Evolutionary conservation across 768 basidiomycete species (phyloP).

Genomic region (Mycena maculata): DNA sequence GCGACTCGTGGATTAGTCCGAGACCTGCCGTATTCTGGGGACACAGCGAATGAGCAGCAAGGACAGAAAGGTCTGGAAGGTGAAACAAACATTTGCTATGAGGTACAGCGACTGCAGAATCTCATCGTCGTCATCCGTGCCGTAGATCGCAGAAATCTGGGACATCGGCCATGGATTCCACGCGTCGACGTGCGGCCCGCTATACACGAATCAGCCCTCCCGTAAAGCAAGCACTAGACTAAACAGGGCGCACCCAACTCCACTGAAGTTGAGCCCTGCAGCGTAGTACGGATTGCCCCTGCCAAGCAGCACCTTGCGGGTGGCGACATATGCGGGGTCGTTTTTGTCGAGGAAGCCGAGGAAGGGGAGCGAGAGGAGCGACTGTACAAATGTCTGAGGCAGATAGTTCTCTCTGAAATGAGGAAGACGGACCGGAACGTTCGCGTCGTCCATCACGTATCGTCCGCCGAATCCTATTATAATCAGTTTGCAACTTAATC

Average conservation of each 20-base stretch:
- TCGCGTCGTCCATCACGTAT: constrained; percentile 89
- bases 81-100: constrained; percentile 71
- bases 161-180: constrained; percentile 91
- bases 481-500: no score
- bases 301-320: constrained; percentile 71
- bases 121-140: constrained; percentile 77
- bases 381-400: constrained; percentile 50
- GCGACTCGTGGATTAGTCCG: constrained; percentile 30
- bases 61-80: not conserved
- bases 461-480: constrained; percentile 69
- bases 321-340: constrained; percentile 71
- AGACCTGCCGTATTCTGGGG: constrained; percentile 28
- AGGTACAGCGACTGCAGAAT: constrained; percentile 71
- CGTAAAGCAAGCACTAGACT: constrained; percentile 10
- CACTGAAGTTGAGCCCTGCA: constrained; percentile 71
- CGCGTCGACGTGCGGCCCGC: constrained; percentile 79
- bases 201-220: constrained; percentile 37
- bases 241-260: constrained; percentile 70
- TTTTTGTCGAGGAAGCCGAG: constrained; percentile 77
- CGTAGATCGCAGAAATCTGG: constrained; percentile 78
- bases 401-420: no score
- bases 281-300: constrained; percentile 77
- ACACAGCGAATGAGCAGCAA: constrained; percentile 8
- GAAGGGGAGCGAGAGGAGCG: constrained; percentile 82
- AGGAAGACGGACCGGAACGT: constrained; percentile 72